Conservation (phyloP, 2,329 filamentous ascomycete species). For the Septoria linicola region DNA sequence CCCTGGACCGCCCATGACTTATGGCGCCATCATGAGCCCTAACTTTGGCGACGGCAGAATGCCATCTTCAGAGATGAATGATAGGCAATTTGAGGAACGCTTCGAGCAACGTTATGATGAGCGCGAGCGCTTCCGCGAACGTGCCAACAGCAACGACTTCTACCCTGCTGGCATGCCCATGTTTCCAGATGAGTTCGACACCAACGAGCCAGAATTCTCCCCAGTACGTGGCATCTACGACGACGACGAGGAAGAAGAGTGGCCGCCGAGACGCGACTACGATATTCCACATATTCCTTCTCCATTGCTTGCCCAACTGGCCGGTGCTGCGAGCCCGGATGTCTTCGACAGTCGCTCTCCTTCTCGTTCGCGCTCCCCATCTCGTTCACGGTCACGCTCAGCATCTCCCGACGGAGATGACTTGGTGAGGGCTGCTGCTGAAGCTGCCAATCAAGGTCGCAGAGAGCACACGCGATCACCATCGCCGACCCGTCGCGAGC, state of each 20-base stretch:
- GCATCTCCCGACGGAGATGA: slow-evolving; percentile 5
- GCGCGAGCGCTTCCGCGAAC: slow-evolving; percentile 10
- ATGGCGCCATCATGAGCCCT: slow-evolving; percentile 12
- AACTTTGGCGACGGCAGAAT: slow-evolving; percentile 3
- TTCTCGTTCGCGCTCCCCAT: slow-evolving; percentile 1
- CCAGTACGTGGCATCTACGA: slow-evolving; percentile 14
- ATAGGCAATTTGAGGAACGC: slow-evolving; percentile 3
- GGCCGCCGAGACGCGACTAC: slow-evolving; percentile 15
- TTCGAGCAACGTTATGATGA: slow-evolving; percentile 6
- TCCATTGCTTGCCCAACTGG: slow-evolving; percentile 14
- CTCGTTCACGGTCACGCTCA: slow-evolving; percentile 2
- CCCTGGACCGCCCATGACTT: slow-evolving; percentile 7
- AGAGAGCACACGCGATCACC: slow-evolving; percentile 1
- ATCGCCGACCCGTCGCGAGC: slow-evolving; percentile 7
- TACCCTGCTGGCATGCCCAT: slow-evolving; percentile 8
- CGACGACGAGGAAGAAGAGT: slow-evolving; percentile 11
- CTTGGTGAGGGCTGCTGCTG: slow-evolving; percentile 6
- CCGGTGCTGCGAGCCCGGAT: slow-evolving; percentile 8
- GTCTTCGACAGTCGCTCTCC: slow-evolving; percentile 6
- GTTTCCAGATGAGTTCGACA: slow-evolving; percentile 17
- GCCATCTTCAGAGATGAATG: slow-evolving; percentile 12
- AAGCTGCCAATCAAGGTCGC: background rate
- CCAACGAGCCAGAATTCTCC: slow-evolving; percentile 12
- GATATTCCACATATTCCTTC: slow-evolving; percentile 17
- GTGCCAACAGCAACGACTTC: slow-evolving; percentile 14